phyloP scores from a whole-genome alignment of 371 early-diverging fungal species.

The Mucor piriformis region DNA sequence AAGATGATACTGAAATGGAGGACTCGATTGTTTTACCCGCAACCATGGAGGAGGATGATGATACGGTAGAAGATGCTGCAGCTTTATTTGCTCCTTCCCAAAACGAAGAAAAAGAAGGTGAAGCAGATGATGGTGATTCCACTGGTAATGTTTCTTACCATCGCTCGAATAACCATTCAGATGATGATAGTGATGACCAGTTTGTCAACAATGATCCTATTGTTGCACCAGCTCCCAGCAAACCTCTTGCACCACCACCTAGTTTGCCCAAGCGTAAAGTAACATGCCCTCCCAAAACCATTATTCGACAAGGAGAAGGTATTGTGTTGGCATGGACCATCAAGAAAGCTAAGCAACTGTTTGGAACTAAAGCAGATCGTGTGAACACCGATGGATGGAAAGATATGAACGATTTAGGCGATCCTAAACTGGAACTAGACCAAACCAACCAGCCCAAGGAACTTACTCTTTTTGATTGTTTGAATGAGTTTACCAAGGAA shows the following conservation, averaged over 20 bases:
- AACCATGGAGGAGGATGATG: constrained; percentile 12
- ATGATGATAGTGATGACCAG: constrained; percentile 18
- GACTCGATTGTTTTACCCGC: constrained; percentile 5
- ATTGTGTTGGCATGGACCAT: constrained; percentile 30
- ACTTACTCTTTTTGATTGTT: constrained; percentile 73
- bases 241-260: background rate
- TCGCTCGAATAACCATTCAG: constrained; percentile 1
- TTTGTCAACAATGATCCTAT: constrained; percentile 4
- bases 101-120: background rate
- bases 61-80: constrained; percentile 22
- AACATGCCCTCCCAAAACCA: constrained; percentile 25
- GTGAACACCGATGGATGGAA: constrained; percentile 33
- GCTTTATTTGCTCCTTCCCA: constrained; percentile 5
- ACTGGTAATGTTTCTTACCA: constrained; percentile 5
- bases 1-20: constrained; percentile 20
- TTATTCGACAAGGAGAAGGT: constrained; percentile 50
- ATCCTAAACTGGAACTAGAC: constrained; percentile 18
- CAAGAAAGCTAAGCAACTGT: constrained; percentile 31
- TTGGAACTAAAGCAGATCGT: constrained; percentile 24
- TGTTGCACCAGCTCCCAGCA: background rate
- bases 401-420: constrained; percentile 28
- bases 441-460: constrained; percentile 29
- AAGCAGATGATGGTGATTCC: background rate
- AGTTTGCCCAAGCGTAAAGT: constrained; percentile 20
- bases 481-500: constrained; percentile 78